Evolutionary conservation across 345 rosid species (phyloP).

Genomic region (Syzygium oleosum): DNA sequence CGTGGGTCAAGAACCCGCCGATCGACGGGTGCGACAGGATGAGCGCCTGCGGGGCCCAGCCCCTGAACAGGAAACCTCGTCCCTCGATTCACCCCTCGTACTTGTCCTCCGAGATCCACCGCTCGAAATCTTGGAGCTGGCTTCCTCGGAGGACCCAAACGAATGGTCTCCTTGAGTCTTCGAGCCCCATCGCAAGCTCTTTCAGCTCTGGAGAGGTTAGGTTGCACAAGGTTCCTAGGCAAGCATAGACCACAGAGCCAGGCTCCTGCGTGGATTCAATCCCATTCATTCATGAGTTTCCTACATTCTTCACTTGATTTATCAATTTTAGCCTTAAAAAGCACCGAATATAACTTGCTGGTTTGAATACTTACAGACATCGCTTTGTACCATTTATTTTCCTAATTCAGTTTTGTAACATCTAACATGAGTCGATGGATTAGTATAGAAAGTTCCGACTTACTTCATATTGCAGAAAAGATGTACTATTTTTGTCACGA

Average conservation of each 20-base stretch:
- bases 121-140: constrained; percentile 3
- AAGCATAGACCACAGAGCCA: constrained; percentile 22
- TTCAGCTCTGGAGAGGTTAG: constrained; percentile 1
- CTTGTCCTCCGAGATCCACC: constrained; percentile 19
- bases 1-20: constrained; percentile 29
- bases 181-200: constrained; percentile 26
- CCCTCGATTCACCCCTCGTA: constrained; percentile 18
- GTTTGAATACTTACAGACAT: too few species aligned
- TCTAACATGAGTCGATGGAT: too few species aligned
- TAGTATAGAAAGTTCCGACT: too few species aligned
- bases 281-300: constrained; percentile 8
- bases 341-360: not conserved
- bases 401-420: too few species aligned
- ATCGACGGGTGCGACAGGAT: constrained; percentile 24
- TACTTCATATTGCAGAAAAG: not conserved
- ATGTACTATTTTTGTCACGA: not conserved
- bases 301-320: not conserved
- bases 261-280: constrained; percentile 12
- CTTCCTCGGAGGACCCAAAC: constrained; percentile 21
- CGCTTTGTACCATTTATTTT: too few species aligned
- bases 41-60: constrained; percentile 32
- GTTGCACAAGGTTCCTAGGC: constrained; percentile 21
- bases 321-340: not conserved
- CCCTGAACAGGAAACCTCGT: constrained; percentile 19
- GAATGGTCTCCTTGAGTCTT: constrained; percentile 21